A percentile compares a stretch with the other conserved stretches of the same genome.
phyloP scores from a whole-genome alignment of 495 filamentous ascomycete genomes.

The Annulohypoxylon bovei region DNA sequence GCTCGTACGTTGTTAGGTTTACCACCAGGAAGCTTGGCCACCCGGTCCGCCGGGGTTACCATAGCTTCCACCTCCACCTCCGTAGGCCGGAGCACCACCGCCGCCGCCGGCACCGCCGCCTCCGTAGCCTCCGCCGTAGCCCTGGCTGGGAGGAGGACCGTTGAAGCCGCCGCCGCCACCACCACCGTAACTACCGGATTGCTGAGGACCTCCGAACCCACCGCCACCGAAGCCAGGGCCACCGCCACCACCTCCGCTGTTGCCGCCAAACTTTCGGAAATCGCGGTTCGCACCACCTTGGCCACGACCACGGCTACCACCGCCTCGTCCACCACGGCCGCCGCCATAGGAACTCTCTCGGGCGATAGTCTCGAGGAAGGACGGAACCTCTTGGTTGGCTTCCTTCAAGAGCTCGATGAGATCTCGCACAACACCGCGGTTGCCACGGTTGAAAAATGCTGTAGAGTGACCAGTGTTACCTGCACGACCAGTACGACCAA shows the following conservation, averaged over 20 bases:
- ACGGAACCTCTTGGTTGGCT: slow-evolving; percentile 94
- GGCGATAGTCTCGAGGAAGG: slow-evolving; percentile 94
- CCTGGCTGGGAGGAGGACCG: slow-evolving; percentile 60
- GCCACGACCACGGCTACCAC: slow-evolving; percentile 72
- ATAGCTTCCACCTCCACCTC: slow-evolving; percentile 71
- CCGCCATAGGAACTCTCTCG: slow-evolving; percentile 87
- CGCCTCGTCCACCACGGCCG: slow-evolving; percentile 74
- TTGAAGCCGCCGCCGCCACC: slow-evolving; percentile 62
- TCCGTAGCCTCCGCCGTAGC: slow-evolving; percentile 62
- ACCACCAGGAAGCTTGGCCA: slow-evolving; percentile 95
- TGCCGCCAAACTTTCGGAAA: slow-evolving; percentile 81
- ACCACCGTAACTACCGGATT: slow-evolving; percentile 53
- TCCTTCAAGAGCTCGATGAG: slow-evolving; percentile 96
- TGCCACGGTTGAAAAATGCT: slow-evolving; percentile 99
- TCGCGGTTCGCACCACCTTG: slow-evolving; percentile 80
- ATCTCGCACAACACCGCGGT: slow-evolving; percentile 95
- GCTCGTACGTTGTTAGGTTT: slow-evolving; percentile 54
- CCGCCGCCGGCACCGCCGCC: slow-evolving; percentile 47
- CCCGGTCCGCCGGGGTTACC: slow-evolving; percentile 87
- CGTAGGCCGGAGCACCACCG: slow-evolving; percentile 52
- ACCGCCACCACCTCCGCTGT: slow-evolving; percentile 60
- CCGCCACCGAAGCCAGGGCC: slow-evolving; percentile 47
- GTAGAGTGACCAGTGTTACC: slow-evolving; percentile 98
- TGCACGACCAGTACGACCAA: slow-evolving; percentile 99
- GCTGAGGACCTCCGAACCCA: slow-evolving; percentile 59